These are phyloP conservation scores for Kluyveromyces sp. DNA, from an alignment of 1,139 yeast species.

Conservation along the genomic window DNA sequence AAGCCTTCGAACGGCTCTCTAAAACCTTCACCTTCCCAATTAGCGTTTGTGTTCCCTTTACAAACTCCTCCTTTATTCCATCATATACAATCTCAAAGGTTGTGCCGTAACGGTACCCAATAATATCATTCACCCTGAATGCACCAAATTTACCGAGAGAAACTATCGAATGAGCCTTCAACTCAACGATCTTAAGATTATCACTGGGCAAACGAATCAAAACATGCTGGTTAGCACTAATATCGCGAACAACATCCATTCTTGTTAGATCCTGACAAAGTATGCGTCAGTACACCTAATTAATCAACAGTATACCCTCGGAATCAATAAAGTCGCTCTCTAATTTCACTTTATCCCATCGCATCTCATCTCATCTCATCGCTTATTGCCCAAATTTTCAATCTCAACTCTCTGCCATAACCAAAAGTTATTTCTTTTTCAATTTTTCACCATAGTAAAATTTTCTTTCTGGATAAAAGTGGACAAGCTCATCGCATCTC, in stretches of 20 bases:
- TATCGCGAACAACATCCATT: conserved; percentile 14
- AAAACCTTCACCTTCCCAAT: conserved; percentile 23
- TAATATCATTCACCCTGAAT: conserved; percentile 62
- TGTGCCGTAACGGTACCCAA: conserved; percentile 82
- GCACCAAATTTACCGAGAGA: conserved; percentile 88
- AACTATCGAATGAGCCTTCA: conserved; percentile 51
- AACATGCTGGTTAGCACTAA: conserved; percentile 35
- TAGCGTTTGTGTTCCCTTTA: conserved; percentile 16
- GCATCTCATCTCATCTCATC: neutral
- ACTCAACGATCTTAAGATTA: conserved; percentile 60
- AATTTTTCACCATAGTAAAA: neutral
- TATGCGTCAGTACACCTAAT: neutral
- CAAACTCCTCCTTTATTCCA: conserved; percentile 18
- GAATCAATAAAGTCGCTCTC: neutral
- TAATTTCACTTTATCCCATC: neutral
- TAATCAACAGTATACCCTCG: no score
- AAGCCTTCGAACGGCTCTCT: conserved; percentile 25
- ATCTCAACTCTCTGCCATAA: neutral
- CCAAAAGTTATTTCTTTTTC: neutral
- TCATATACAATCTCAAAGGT: conserved; percentile 76
- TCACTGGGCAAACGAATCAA: conserved; percentile 75
- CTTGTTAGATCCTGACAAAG: neutral
- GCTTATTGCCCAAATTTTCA: neutral
- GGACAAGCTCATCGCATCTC: conserved; percentile 21
- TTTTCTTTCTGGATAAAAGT: conserved; percentile 1